Evolutionary conservation across 2,329 filamentous ascomycete genomes (phyloP), one percentile per base, ranked within the genome.

Genomic region (Trichoderma sp.): DNA sequence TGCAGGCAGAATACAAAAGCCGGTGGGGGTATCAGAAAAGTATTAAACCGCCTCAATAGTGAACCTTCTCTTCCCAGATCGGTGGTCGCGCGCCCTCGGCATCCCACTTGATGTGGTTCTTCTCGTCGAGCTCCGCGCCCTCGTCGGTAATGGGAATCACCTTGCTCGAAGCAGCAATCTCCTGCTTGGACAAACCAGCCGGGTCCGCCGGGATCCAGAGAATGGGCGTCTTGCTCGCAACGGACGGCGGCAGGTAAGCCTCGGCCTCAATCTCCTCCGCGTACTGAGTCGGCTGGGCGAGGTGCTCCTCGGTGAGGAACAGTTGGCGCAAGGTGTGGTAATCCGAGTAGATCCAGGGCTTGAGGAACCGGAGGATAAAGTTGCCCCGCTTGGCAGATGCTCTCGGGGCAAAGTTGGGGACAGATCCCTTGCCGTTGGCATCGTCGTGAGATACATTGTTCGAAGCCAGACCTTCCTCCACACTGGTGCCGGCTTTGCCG

Each of bases 141-240:
- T 90, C 86, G 71, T 95, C 91, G 0, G 88, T 89, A 69, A 91
- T 91, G 5, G 85, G 82, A 48, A 91, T 88, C 26, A 90, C 83
- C 68, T 85, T 85, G 69, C 82, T 81, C 0, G 88, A 89, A 69
- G 91, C 85, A 47, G 81, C 79, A 65, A 93, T 82, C 76, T 93
- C 91, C 73, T 93, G 90, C 70, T 80, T 80, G 65, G 86, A 90
- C 44, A 94, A 84, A 26, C 90, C 89, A 28, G 85, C 83, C 1
- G 82, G 80, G 73, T 95, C 91, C 61, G 84, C 82, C 1, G 91
- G 91, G 30, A 95, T 87, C 91, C 91, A 95, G 34, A 95, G 80
- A 7, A 88, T 78, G 3, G 89, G 89, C 0, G 85, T 78, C 47
- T 82, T 78, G 58, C 83, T 80, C 50, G 79, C 85, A 73, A 92